These are phyloP conservation scores for Rostrohypoxylon terebratum DNA, from an alignment of 495 filamentous ascomycete genomes.

Conservation along the genomic window DNA sequence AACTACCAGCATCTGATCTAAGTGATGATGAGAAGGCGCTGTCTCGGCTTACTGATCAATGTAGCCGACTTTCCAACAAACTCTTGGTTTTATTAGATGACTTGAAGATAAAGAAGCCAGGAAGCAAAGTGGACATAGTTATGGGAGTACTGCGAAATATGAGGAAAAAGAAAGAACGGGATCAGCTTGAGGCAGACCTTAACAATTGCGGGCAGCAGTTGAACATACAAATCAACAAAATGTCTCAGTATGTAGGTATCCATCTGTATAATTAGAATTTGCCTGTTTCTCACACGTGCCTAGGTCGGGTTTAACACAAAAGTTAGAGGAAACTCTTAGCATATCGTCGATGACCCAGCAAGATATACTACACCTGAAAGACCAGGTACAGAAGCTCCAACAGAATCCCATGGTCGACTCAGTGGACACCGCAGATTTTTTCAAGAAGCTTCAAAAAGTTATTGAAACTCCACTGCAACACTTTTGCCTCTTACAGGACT, in stretches of 20 bases:
- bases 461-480: conserved; percentile 4
- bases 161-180: conserved; percentile 3
- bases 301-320: conserved; percentile 17
- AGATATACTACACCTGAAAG: conserved; percentile 10
- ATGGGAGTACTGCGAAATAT: conserved; percentile 10
- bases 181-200: not conserved
- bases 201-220: conserved; percentile 13
- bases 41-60: conserved; percentile 9
- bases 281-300: not conserved
- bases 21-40: conserved; percentile 16
- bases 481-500: not conserved
- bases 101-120: not conserved
- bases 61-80: conserved; percentile 15
- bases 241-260: conserved; percentile 11
- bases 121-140: not conserved
- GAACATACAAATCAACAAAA: conserved; percentile 17
- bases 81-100: conserved; percentile 8
- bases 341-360: conserved; percentile 5
- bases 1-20: conserved; percentile 3
- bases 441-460: not conserved
- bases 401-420: conserved; percentile 1
- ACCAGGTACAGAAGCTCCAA: conserved; percentile 16
- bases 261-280: not conserved
- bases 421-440: not conserved
- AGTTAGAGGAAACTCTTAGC: not conserved